Evolutionary conservation across 148 eudicot genomes (phyloP), one percentile per base, ranked within the genome.

Genomic region (Silene latifolia): DNA sequence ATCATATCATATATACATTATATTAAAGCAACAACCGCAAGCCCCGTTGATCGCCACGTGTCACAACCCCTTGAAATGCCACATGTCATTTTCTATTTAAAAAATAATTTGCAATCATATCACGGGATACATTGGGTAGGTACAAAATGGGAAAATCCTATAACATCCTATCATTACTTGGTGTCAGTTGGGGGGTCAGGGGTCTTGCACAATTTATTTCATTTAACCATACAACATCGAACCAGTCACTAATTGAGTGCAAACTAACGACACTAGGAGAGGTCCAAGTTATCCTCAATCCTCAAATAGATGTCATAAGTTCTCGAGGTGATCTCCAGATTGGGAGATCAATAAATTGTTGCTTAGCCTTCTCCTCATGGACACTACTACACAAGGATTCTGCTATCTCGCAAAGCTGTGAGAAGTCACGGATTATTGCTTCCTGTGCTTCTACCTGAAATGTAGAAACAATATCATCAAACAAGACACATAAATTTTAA

Each of bases 361-460:
- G 81, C 57, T 74, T 86, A 46, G 35, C 46, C 57, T 65, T 81
- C 66, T 90, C 87, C 67, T 92, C 92, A 19, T 87, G 81, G 57
- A 74, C 78, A 65, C 69, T n/a, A n/a, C n/a, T 74, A 69, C 90
- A 88, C 42, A 92, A 58, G 64, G 85, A 83, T 74, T 92, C 91
- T 1, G 88, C 91, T 67, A 81, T 78, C 73, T 89, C 89, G 72
- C 97, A 92, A 24, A 92, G 85, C 39, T 82, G 81, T 10, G 88
- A 79, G 58, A 86, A 74, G 25, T 82, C 77, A 23, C 63, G 73
- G 59, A 92, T 86, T 19, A 87, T 70, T 24, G 87, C 86, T 83
- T 87, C 94, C 72, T 92, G 91, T 42, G 83, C 83, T 85, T 88
- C 88, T 57, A 78, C 92, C 97, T 92, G 80, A 70, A 74, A 67